Conservation (phyloP, 129 eudicot species). For the Chrysanthemum makinoi region DNA sequence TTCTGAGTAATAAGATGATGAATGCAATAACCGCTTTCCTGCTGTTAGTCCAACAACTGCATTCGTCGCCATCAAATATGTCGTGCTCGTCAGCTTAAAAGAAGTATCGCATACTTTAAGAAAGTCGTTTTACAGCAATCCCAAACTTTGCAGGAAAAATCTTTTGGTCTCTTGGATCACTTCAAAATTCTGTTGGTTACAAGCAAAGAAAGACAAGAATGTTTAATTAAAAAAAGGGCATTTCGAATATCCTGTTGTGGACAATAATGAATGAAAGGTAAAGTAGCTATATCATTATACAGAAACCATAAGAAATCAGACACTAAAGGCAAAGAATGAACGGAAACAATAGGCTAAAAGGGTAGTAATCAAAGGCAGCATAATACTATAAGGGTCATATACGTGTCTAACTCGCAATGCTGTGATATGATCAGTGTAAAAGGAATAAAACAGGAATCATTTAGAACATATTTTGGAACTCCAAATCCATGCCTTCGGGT, state of each 20-base stretch:
- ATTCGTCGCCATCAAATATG: slow-evolving; percentile 69
- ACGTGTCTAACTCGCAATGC: slow-evolving; percentile 6
- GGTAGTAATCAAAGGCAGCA: slow-evolving; percentile 2
- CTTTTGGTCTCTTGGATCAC: slow-evolving; percentile 15
- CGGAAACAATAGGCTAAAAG: neutral
- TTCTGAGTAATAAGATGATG: slow-evolving; percentile 71
- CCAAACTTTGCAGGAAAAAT: slow-evolving; percentile 22
- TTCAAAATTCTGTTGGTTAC: slow-evolving; percentile 21
- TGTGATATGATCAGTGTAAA: neutral
- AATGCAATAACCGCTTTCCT: slow-evolving; percentile 63
- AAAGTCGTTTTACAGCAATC: slow-evolving; percentile 20
- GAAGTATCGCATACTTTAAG: slow-evolving; percentile 32
- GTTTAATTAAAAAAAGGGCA: neutral
- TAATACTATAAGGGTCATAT: neutral
- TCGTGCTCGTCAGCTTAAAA: slow-evolving; percentile 19
- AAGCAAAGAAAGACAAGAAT: slow-evolving; percentile 5
- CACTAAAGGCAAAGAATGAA: neutral
- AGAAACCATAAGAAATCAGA: neutral
- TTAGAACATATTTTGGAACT: neutral
- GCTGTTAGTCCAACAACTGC: slow-evolving; percentile 89
- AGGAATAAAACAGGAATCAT: neutral
- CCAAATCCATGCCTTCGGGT: slow-evolving; percentile 4
- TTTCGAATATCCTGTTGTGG: neutral
- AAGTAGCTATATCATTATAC: neutral
- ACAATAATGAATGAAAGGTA: slow-evolving; percentile 6